Evolutionary conservation across 2,329 filamentous ascomycete species (phyloP), one percentile per base, ranked within the genome.

Genomic region (Aspergillus ochraceoroseus): DNA sequence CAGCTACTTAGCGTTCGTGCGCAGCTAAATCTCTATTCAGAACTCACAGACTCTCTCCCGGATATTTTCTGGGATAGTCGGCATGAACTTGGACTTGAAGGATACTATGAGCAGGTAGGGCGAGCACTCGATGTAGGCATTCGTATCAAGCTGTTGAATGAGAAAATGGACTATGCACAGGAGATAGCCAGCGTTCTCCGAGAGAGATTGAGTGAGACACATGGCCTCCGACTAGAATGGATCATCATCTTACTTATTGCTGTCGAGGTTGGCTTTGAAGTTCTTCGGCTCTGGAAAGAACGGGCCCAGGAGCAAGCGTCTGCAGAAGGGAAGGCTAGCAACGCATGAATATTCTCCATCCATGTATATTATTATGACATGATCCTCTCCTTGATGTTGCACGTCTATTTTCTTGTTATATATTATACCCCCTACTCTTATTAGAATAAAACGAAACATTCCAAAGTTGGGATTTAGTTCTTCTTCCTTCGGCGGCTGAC

Each of bases 161-260:
- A 94, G 68, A 94, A 94, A 70, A 94, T 98, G 79, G 90, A 95
- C 58, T 96, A 98, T 62, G 92, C 90, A 1, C 86, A 92, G 58
- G 90, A 96, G 64, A 95, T 95, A 62, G 88, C 92, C 5, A 86
- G 75, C 37, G 89, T 96, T 11, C 68, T 96, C 46, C 75, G 92
- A 43, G 87, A 95, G 63, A 82, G 89, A 60, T 74, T 94, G 40
- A 94, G 85, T 59, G 89, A 96, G 71, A 87, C 87, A 62, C 88
- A 96, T 59, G 85, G 87, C 11, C 79, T 89, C 19, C 75, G 87
- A 40, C 73, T 98, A 7, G 92, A 96, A 68, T 90, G 87, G 84
- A 94, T 94, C 55, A 96, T 98, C 61, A 96, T 98, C 55, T 73
- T 86, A 2, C 75, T 98, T 39, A 98, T 98, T 59, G 80, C 86